Conservation (phyloP, 768 basidiomycete species). For the Hygrocybe coccinea region DNA sequence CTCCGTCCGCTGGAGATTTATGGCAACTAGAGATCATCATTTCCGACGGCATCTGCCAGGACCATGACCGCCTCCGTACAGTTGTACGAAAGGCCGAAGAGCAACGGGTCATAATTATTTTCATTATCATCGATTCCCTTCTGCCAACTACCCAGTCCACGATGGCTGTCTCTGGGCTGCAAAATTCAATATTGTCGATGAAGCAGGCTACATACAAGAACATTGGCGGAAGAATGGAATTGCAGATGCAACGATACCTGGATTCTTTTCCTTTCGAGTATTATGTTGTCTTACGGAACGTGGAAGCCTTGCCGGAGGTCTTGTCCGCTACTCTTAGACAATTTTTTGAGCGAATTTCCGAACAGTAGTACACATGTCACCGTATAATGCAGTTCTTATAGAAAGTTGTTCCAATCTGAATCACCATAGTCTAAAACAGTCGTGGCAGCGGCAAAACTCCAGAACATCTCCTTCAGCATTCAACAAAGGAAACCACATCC, state of each 20-base stretch:
- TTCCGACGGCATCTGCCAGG: slow-evolving; percentile 97
- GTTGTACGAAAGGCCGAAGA: slow-evolving; percentile 81
- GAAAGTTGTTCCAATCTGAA: background rate
- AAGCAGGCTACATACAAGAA: slow-evolving; percentile 85
- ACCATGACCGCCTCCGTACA: slow-evolving; percentile 79
- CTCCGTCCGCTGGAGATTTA: slow-evolving; percentile 69
- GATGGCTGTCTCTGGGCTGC: slow-evolving; percentile 24
- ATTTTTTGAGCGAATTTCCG: slow-evolving; percentile 82
- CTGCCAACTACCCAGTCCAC: slow-evolving; percentile 38
- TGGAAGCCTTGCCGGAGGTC: slow-evolving; percentile 89
- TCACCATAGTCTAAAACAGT: too few relatives aligned
- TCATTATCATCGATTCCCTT: slow-evolving; percentile 90
- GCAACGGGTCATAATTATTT: slow-evolving; percentile 91
- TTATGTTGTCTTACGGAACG: slow-evolving; percentile 86
- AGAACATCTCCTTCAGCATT: too few relatives aligned
- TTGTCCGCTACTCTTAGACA: slow-evolving; percentile 84
- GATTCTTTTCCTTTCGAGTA: slow-evolving; percentile 98
- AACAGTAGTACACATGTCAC: slow-evolving; percentile 40
- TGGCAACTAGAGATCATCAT: slow-evolving; percentile 99
- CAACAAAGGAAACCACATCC: too few relatives aligned
- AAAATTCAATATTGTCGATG: slow-evolving; percentile 87
- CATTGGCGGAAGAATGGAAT: slow-evolving; percentile 75
- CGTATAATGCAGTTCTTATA: background rate
- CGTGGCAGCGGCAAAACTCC: too few relatives aligned
- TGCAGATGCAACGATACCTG: slow-evolving; percentile 83